Conservation (phyloP, 768 basidiomycete species). For the Obba rivulosa region DNA sequence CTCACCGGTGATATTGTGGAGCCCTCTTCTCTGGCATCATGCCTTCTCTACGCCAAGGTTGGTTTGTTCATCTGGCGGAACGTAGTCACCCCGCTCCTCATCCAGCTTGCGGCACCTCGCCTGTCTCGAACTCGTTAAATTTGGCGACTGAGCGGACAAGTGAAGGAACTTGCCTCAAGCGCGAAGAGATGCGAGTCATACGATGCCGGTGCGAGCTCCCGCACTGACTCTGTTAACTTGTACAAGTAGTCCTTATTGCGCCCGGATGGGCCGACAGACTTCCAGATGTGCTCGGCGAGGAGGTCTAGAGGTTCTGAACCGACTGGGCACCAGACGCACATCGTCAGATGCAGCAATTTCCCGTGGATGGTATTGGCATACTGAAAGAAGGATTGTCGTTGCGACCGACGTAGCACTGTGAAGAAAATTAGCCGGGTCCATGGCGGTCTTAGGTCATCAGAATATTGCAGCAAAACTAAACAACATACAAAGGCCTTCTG, state of each 20-base stretch:
- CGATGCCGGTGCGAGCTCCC: constrained; percentile 68
- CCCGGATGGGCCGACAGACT: constrained; percentile 81
- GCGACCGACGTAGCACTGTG: constrained; percentile 80
- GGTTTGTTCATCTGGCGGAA: not conserved
- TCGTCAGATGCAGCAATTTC: not conserved
- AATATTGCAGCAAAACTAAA: not conserved
- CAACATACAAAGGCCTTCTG: constrained; percentile 48
- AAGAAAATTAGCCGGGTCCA: not conserved
- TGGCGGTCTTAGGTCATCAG: not conserved
- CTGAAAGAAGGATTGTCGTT: constrained; percentile 87
- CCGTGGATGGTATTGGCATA: constrained; percentile 22
- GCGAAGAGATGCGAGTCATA: constrained; percentile 72
- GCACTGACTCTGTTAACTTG: constrained; percentile 65
- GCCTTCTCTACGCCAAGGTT: not conserved
- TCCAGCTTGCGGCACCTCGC: constrained; percentile 21
- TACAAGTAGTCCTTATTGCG: constrained; percentile 94
- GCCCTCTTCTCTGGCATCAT: not conserved
- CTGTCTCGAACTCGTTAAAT: constrained; percentile 3
- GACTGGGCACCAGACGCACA: constrained; percentile 38
- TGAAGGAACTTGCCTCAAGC: constrained; percentile 53
- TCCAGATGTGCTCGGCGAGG: constrained; percentile 67
- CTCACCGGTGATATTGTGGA: not conserved
- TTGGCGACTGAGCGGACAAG: not conserved
- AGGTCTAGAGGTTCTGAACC: constrained; percentile 74
- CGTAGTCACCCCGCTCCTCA: constrained; percentile 1